phyloP scores from a whole-genome alignment of 805 yeast species.

The Metschnikowia gelsemii region DNA sequence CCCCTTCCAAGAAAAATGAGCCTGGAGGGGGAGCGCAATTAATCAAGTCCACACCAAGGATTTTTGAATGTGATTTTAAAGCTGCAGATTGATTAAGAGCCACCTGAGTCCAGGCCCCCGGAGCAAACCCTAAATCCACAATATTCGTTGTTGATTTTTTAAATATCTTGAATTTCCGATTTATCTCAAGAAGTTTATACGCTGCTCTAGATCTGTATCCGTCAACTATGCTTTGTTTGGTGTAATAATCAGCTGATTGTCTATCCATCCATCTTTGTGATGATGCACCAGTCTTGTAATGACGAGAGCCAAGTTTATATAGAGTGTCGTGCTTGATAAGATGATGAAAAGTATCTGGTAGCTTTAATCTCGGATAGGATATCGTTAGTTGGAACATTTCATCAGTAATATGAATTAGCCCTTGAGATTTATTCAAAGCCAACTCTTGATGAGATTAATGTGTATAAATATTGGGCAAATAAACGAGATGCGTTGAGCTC shows the following conservation, averaged over 20 bases:
- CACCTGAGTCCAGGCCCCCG: constrained; percentile 35
- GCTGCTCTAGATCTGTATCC: constrained; percentile 86
- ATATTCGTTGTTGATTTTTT: constrained; percentile 52
- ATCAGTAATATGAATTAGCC: too few relatives aligned
- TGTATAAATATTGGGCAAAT: too few relatives aligned
- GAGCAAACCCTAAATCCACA: constrained; percentile 65
- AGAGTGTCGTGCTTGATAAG: too few relatives aligned
- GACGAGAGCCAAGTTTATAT: too few relatives aligned
- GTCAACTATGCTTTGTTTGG: constrained; percentile 61
- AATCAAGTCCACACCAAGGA: constrained; percentile 35
- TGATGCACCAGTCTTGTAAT: constrained; percentile 19
- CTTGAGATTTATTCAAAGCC: too few relatives aligned
- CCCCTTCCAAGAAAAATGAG: constrained; percentile 39
- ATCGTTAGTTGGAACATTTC: too few relatives aligned
- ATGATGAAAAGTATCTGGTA: too few relatives aligned
- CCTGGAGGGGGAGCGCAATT: constrained; percentile 38
- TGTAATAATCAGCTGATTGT: constrained; percentile 61
- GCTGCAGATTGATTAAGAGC: constrained; percentile 20
- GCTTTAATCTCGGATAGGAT: too few relatives aligned
- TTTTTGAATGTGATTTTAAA: constrained; percentile 12
- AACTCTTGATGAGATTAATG: too few relatives aligned
- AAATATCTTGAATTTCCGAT: constrained; percentile 62
- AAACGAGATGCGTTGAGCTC: too few relatives aligned
- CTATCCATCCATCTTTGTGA: constrained; percentile 66
- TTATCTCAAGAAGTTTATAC: constrained; percentile 75